Evolutionary conservation across 2,329 filamentous ascomycete genomes (phyloP), one percentile per base, ranked within the genome.

Genomic region (Berkeleyomyces rouxiae): DNA sequence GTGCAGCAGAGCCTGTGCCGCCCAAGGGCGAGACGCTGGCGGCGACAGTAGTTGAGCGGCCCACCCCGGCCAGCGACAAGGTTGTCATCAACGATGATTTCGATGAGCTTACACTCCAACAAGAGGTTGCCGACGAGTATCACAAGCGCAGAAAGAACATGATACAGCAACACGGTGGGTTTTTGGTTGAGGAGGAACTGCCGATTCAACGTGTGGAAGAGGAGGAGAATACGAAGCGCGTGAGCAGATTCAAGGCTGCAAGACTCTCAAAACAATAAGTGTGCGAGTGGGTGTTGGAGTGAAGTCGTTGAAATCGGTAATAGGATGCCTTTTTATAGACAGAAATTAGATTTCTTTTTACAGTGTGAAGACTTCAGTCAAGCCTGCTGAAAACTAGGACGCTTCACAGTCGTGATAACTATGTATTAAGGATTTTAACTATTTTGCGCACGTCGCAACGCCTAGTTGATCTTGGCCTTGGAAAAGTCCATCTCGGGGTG

Each of bases 131-230:
- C 6, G 82, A 83, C 44, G 88, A 95, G 70, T 95, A 95, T 72
- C 87, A 95, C 71, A 84, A 82, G 53, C 78, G 88, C 72, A 86
- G 92, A 23, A 95, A 91, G 70, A 82, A 82, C 69, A 85, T 95
- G 73, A 90, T 96, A 61, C 83, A 90, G 67, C 81, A 84, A 68
- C 83, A 93, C 68, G 90, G 90, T 60, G 90, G 90, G 2, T 95
- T 96, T 71, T 75, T 87, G 68, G 80, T 82, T 63, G 82, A 90
- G 67, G 82, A 87, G 64, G 84, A 89, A 65, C 78, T 82, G 61
- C 80, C 81, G 16, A 81, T 84, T 57, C 79, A 87, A 61, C 82
- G 86, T 1, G 76, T 90, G 53, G 84, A 85, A 61, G 83, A 90
- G 68, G 78, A 81, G 36, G 81, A 85, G 58, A 82, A 83, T 1